These are phyloP conservation scores for Vitis hybrid DNA, from an alignment of 177 flowering plant genomes.

Conservation along the genomic window DNA sequence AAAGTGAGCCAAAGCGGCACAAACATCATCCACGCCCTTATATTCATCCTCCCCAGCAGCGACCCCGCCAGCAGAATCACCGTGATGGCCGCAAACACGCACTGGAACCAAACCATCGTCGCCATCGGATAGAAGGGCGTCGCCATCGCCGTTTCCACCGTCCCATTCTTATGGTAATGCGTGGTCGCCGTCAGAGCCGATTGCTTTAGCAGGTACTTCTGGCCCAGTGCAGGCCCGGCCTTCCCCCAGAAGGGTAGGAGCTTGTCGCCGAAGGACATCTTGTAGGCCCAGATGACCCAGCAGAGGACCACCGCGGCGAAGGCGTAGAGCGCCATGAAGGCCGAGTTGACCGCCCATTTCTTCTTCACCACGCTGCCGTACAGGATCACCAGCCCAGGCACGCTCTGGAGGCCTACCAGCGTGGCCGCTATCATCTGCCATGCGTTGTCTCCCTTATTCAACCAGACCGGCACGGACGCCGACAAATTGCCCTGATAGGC, in stretches of 20 bases:
- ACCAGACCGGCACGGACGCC: slow-evolving; percentile 16
- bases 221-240: slow-evolving; percentile 23
- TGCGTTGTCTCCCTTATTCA: slow-evolving; percentile 25
- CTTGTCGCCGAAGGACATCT: slow-evolving; percentile 25
- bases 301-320: slow-evolving; percentile 21
- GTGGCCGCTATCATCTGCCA: slow-evolving; percentile 25
- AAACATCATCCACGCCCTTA: slow-evolving; percentile 25
- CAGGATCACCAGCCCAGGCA: slow-evolving; percentile 19
- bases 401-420: slow-evolving; percentile 21
- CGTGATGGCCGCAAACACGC: slow-evolving; percentile 26
- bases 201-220: slow-evolving; percentile 21
- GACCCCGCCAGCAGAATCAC: slow-evolving; percentile 17
- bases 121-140: slow-evolving; percentile 20
- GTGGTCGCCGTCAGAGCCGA: slow-evolving; percentile 15
- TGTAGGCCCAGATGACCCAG: slow-evolving; percentile 24
- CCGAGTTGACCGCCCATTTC: slow-evolving; percentile 24
- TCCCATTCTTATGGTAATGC: slow-evolving; percentile 4
- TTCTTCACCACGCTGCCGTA: slow-evolving; percentile 24
- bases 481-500: slow-evolving; percentile 18
- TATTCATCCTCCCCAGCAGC: slow-evolving; percentile 24
- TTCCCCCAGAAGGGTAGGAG: slow-evolving; percentile 25
- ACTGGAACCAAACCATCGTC: slow-evolving; percentile 25
- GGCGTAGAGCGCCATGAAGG: slow-evolving; percentile 26
- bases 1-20: slow-evolving; percentile 25
- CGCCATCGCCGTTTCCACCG: slow-evolving; percentile 18